These are phyloP conservation scores for Sindora glabra DNA, from an alignment of 306 rosid species.

Conservation along the genomic window DNA sequence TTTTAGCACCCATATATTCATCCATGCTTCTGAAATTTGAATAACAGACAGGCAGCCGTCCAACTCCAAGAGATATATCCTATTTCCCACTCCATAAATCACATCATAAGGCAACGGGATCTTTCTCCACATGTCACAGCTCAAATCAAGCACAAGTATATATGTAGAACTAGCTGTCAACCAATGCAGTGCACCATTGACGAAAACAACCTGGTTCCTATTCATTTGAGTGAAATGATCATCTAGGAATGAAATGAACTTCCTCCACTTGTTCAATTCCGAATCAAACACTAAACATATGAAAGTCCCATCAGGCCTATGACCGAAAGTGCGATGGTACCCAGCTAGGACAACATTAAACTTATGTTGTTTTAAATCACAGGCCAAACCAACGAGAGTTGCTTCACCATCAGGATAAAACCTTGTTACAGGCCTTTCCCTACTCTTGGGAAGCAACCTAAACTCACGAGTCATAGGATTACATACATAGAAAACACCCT, in stretches of 20 bases:
- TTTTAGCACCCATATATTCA: constrained; percentile 67
- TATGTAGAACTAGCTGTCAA: constrained; percentile 47
- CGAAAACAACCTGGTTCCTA: constrained; percentile 70
- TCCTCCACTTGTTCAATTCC: constrained; percentile 70
- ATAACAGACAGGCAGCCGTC: constrained; percentile 65
- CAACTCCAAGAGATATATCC: constrained; percentile 61
- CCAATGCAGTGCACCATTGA: constrained; percentile 67
- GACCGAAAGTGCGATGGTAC: constrained; percentile 65
- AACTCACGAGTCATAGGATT: constrained; percentile 77
- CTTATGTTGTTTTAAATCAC: constrained; percentile 31
- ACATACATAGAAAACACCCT: constrained; percentile 73
- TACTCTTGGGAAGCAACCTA: constrained; percentile 69
- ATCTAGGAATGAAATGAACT: constrained; percentile 56
- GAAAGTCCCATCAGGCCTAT: constrained; percentile 72
- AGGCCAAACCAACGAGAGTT: constrained; percentile 67
- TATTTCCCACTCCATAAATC: constrained; percentile 34
- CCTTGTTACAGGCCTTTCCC: constrained; percentile 71
- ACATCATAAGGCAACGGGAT: constrained; percentile 46
- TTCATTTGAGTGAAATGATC: constrained; percentile 81
- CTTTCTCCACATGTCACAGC: constrained; percentile 65
- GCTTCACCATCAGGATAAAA: constrained; percentile 84
- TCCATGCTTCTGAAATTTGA: constrained; percentile 78
- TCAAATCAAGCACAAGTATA: constrained; percentile 64
- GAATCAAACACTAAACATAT: constrained; percentile 71
- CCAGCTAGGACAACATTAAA: constrained; percentile 67